phyloP scores from a whole-genome alignment of 148 eudicot genomes.

The Arbutus unedo region DNA sequence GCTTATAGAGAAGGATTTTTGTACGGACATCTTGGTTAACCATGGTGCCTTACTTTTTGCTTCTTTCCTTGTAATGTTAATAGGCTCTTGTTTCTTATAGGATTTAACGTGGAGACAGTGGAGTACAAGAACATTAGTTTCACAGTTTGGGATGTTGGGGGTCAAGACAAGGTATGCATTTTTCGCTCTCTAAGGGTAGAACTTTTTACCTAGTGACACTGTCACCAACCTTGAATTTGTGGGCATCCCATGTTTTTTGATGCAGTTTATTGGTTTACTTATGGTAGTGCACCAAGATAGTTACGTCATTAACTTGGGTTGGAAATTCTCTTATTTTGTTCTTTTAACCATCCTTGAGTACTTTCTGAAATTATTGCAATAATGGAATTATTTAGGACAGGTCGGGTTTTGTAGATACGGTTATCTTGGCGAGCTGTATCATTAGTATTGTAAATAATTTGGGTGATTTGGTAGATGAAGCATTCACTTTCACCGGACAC shows the following conservation, averaged over 20 bases:
- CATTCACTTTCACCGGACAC: neutral
- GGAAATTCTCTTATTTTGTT: neutral
- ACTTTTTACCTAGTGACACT: neutral
- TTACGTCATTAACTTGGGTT: neutral
- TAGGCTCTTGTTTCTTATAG: slow-evolving; percentile 8
- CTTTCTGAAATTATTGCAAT: too few relatives aligned
- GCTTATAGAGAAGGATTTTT: neutral
- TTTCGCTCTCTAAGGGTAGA: neutral
- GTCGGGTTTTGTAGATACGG: neutral
- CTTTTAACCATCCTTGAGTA: neutral
- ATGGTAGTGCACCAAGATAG: neutral
- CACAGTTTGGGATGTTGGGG: slow-evolving; percentile 35
- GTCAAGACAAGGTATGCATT: slow-evolving; percentile 27
- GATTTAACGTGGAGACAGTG: slow-evolving; percentile 30
- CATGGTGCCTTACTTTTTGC: neutral
- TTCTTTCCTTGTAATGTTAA: neutral
- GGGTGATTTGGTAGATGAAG: too few relatives aligned
- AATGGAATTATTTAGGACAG: neutral
- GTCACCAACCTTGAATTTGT: neutral
- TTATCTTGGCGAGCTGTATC: neutral
- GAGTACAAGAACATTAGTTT: slow-evolving; percentile 32
- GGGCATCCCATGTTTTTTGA: neutral
- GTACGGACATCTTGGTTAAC: neutral
- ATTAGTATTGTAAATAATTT: neutral
- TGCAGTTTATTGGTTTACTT: neutral